Base-by-base conservation (phyloP, 495 filamentous ascomycete species). In the Penicillium crystallinum region DNA sequence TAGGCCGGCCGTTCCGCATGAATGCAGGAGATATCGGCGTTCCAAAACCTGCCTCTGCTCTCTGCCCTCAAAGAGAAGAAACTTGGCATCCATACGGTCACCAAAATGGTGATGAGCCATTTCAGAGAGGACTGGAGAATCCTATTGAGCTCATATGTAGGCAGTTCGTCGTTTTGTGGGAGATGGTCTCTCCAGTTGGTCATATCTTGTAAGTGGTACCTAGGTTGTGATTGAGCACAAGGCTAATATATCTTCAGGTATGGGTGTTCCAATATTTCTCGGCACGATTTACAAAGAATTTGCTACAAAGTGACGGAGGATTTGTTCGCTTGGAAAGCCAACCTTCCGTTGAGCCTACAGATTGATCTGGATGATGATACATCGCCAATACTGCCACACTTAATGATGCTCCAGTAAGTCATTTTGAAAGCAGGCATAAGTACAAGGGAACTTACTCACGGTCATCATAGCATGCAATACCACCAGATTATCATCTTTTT, bases 401-500 rank as follows among this genome's bases (percentile, higher is more conserved):
- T 78, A 12, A 58, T 78, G 17, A 68, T 77, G 52, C 61, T 80
- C 0, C 75, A 78, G 76, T 79, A 65, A 53, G 64, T 59, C 3
- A 27, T 31, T 12, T 2, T 14, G 6, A 1, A 10, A 17, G 8
- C 22, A 19, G 2, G 1, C 7, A 29, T 0, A 29, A 36, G 25
- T 11, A 21, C 12, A 0, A 27, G n/a, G 1, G n/a, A 33, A 14
- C 21, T 23, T 15, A 36, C 40, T 60, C 21, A 60, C 6, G 11
- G 9, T 10, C 21, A n/a, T n/a, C 8, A 7, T 39, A 78, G 75
- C 44, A 76, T 79, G 67, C 75, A 79, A 76, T 79, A 78, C 47
- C 71, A 79, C 51, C 73, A 76, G 53, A 75, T 74, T 3, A 63
- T 79, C 34, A 77, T 79, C 37, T 77, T 77, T 55, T 69, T 74